These are phyloP conservation scores for Lophiostoma macrostomum DNA, from an alignment of 495 filamentous ascomycete species.

Conservation along the genomic window DNA sequence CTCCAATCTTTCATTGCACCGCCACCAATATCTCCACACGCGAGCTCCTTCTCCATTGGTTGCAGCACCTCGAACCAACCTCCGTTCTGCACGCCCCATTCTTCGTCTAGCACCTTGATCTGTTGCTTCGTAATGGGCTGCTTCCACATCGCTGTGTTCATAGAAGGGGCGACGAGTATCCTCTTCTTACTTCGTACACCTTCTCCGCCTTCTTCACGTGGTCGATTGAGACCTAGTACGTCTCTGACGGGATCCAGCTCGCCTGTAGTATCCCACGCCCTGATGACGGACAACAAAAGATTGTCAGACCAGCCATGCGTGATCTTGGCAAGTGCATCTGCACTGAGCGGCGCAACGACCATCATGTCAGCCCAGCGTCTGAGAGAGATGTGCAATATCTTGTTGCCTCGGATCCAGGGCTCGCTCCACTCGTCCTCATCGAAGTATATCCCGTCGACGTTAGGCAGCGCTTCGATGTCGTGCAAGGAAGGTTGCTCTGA, in stretches of 20 bases:
- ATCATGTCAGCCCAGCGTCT: constrained; percentile 77
- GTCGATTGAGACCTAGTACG: constrained; percentile 3
- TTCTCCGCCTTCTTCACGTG: constrained; percentile 5
- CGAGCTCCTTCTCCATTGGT: constrained; percentile 68
- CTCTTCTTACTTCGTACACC: constrained; percentile 39
- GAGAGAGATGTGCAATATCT: constrained; percentile 83
- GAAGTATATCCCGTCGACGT: constrained; percentile 69
- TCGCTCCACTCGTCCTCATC: constrained; percentile 79
- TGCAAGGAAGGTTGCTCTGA: constrained; percentile 63
- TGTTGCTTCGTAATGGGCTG: constrained; percentile 77
- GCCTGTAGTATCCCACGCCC: constrained; percentile 82
- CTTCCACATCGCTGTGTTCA: constrained; percentile 90
- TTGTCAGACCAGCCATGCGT: constrained; percentile 63
- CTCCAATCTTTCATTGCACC: constrained; percentile 79
- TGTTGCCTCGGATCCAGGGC: constrained; percentile 65
- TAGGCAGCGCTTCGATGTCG: constrained; percentile 47
- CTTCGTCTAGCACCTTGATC: constrained; percentile 63
- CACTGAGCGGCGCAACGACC: constrained; percentile 72
- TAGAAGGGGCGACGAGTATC: constrained; percentile 68
- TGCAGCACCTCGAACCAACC: constrained; percentile 75
- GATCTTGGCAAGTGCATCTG: constrained; percentile 81
- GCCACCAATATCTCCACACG: constrained; percentile 75
- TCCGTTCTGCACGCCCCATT: constrained; percentile 58
- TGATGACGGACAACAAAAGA: constrained; percentile 66
- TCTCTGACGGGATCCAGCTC: constrained; percentile 48